Evolutionary conservation across 495 filamentous ascomycete species (phyloP).

Genomic region (Daldinia childiae): DNA sequence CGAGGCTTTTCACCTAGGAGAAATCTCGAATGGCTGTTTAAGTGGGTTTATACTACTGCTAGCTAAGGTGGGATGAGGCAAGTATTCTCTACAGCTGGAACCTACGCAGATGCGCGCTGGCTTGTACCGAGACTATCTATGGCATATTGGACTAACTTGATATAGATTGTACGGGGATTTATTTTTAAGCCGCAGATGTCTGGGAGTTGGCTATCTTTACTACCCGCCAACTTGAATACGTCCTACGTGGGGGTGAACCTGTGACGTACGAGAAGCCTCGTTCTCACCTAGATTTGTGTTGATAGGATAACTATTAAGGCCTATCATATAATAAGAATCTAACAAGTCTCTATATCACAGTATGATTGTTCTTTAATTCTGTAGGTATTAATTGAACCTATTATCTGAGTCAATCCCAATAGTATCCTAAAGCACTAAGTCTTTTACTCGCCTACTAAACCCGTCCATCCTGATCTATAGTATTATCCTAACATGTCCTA

Average conservation of each 20-base stretch:
- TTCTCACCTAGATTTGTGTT: background rate
- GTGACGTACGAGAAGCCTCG: background rate
- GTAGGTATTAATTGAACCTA: background rate
- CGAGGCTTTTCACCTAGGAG: background rate
- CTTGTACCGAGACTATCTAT: conserved; percentile 9
- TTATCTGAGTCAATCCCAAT: background rate
- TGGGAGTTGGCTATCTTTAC: background rate
- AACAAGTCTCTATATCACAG: background rate
- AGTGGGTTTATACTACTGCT: background rate
- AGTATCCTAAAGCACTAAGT: background rate
- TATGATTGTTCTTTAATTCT: background rate
- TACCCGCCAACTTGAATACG: background rate
- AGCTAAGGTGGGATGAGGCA: conserved; percentile 21
- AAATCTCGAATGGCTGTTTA: background rate
- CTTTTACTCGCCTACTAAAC: background rate
- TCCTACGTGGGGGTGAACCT: background rate
- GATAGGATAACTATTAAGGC: background rate
- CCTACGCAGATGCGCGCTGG: background rate
- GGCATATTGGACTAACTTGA: background rate
- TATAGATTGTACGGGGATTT: background rate
- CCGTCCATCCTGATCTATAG: too few relatives aligned
- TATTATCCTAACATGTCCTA: too few relatives aligned
- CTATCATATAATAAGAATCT: background rate
- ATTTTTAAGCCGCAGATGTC: background rate
- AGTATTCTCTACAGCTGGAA: conserved; percentile 8